Evolutionary conservation across 148 eudicot species (phyloP).

Genomic region (Suaeda aralocaspica): DNA sequence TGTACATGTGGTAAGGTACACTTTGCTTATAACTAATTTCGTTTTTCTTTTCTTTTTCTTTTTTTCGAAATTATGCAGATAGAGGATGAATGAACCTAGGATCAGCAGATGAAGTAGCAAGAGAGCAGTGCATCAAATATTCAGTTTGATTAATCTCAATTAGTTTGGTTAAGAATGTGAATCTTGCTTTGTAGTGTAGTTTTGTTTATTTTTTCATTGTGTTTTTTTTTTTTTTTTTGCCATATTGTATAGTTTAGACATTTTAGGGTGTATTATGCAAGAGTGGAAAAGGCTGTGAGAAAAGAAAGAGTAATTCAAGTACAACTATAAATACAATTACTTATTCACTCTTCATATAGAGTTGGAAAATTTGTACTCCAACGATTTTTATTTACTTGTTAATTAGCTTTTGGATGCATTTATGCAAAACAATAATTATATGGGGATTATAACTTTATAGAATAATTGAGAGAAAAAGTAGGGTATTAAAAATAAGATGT

Average conservation of each 20-base stretch:
- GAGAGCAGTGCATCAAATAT: conserved; percentile 47
- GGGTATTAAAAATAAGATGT: no score
- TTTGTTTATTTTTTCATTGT: neutral
- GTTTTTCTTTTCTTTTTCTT: neutral
- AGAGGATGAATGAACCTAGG: conserved; percentile 48
- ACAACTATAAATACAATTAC: no score
- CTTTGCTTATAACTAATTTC: no score
- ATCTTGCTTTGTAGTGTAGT: neutral
- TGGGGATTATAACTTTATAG: no score
- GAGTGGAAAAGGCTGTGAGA: neutral
- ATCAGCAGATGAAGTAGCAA: conserved; percentile 45
- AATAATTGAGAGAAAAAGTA: no score
- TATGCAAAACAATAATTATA: no score
- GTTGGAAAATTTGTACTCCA: no score
- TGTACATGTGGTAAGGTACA: no score
- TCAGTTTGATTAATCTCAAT: conserved; percentile 33
- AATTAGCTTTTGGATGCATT: no score
- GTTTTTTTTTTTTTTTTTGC: neutral
- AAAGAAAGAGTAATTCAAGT: neutral
- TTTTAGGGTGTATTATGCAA: no score
- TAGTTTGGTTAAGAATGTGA: conserved; percentile 9
- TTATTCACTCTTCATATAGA: no score
- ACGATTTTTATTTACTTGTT: no score
- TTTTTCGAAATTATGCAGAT: conserved; percentile 28
- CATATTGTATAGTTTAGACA: conserved; percentile 11